These are phyloP conservation scores for Ceratobasidium sp. DNA, from an alignment of 1,284 basidiomycete genomes.

Conservation along the genomic window DNA sequence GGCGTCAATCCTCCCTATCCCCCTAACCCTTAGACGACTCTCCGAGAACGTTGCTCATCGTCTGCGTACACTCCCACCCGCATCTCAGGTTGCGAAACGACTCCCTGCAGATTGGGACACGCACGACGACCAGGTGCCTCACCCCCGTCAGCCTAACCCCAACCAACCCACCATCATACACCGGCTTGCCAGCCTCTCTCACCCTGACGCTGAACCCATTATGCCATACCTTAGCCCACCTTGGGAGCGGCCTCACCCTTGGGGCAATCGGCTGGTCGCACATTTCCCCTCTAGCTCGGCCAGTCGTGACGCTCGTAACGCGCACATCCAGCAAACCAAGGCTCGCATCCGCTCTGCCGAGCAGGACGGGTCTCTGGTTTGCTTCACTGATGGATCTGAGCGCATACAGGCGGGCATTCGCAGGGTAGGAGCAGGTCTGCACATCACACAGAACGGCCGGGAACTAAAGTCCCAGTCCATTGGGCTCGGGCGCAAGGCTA, in stretches of 20 bases:
- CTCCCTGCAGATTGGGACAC: not conserved
- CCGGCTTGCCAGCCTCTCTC: not conserved
- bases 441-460: no score
- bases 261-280: not conserved
- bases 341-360: not conserved
- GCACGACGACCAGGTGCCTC: not conserved
- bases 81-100: not conserved
- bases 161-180: not conserved
- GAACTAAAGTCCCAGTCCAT: no score
- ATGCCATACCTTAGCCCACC: conserved; percentile 15
- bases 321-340: not conserved
- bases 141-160: not conserved
- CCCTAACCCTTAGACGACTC: not conserved
- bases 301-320: not conserved
- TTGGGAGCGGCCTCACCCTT: conserved; percentile 17
- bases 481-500: no score
- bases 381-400: conserved; percentile 10
- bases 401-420: no score
- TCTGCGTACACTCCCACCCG: not conserved
- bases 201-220: not conserved
- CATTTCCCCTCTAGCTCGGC: not conserved
- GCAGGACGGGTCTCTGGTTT: not conserved
- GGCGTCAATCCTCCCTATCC: not conserved
- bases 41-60: not conserved
- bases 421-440: no score